Conservation (phyloP, 805 yeast species). For the Pichia ethanolica region DNA sequence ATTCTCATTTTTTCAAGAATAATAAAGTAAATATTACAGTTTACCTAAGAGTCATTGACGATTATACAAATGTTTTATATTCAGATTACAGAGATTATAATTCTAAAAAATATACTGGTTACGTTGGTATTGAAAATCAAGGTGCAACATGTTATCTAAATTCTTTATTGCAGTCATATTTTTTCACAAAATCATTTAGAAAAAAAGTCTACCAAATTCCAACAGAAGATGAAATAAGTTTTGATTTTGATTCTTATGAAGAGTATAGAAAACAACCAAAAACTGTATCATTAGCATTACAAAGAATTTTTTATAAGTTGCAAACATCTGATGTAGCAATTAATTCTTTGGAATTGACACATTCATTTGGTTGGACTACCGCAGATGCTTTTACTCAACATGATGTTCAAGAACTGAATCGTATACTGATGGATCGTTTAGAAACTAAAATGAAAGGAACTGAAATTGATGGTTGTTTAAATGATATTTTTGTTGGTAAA, state of each 20-base stretch:
- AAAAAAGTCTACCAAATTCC: slow-evolving; percentile 87
- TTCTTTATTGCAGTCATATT: slow-evolving; percentile 85
- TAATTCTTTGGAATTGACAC: slow-evolving; percentile 79
- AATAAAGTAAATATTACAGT: slow-evolving; percentile 66
- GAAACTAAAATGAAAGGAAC: slow-evolving; percentile 91
- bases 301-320: slow-evolving; percentile 75
- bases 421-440: slow-evolving; percentile 89
- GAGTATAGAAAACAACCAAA: slow-evolving; percentile 29
- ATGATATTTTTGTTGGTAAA: slow-evolving; percentile 86
- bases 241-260: slow-evolving; percentile 27
- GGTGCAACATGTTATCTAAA: slow-evolving; percentile 98
- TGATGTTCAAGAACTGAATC: slow-evolving; percentile 93
- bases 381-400: slow-evolving; percentile 96
- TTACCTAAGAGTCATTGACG: slow-evolving; percentile 69
- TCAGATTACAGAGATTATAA: slow-evolving; percentile 78
- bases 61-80: slow-evolving; percentile 93
- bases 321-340: slow-evolving; percentile 69
- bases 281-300: slow-evolving; percentile 77
- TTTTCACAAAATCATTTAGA: slow-evolving; percentile 74
- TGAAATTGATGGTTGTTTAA: slow-evolving; percentile 63
- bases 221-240: slow-evolving; percentile 44
- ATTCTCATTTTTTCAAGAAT: slow-evolving; percentile 31
- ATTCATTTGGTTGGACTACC: slow-evolving; percentile 95
- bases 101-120: slow-evolving; percentile 82
- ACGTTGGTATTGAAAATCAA: slow-evolving; percentile 88